Evolutionary conservation across 169 alveolate genomes (phyloP).

Genomic region (Babesia divergens): DNA sequence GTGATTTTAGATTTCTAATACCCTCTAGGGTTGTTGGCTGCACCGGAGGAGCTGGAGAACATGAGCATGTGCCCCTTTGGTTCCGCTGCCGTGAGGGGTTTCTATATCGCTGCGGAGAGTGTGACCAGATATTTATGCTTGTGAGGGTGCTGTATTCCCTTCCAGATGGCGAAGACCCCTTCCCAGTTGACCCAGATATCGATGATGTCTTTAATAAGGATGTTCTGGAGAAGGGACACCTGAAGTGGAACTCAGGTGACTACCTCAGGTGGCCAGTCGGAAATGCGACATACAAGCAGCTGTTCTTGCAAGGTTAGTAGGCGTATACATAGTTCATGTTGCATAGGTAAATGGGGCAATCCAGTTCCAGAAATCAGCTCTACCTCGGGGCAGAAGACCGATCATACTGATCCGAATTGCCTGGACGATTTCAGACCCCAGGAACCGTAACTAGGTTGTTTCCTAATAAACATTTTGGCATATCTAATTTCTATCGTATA

Average conservation of each 20-base stretch:
- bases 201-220: slow-evolving; percentile 83
- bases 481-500: too few species aligned
- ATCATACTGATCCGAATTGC: background rate
- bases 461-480: too few species aligned
- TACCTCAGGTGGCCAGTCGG: slow-evolving; percentile 83
- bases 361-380: slow-evolving; percentile 46
- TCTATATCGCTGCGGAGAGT: slow-evolving; percentile 88
- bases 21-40: slow-evolving; percentile 84
- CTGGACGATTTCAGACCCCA: slow-evolving; percentile 29
- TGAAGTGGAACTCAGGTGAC: slow-evolving; percentile 81
- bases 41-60: slow-evolving; percentile 88
- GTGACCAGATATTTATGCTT: slow-evolving; percentile 89
- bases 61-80: slow-evolving; percentile 83
- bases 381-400: slow-evolving; percentile 11
- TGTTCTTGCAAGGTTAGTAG: slow-evolving; percentile 73
- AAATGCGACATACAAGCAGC: slow-evolving; percentile 73
- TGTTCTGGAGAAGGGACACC: slow-evolving; percentile 79
- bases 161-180: slow-evolving; percentile 83
- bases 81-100: slow-evolving; percentile 87
- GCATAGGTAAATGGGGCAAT: slow-evolving; percentile 66
- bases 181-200: slow-evolving; percentile 82
- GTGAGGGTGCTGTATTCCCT: slow-evolving; percentile 81
- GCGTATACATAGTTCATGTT: background rate
- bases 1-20: background rate
- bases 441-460: background rate